Percentiles rank a stretch among this genome's conserved stretches.
phyloP scores from a whole-genome alignment of 305 asterid genomes.

The Fraxinus greggii region DNA sequence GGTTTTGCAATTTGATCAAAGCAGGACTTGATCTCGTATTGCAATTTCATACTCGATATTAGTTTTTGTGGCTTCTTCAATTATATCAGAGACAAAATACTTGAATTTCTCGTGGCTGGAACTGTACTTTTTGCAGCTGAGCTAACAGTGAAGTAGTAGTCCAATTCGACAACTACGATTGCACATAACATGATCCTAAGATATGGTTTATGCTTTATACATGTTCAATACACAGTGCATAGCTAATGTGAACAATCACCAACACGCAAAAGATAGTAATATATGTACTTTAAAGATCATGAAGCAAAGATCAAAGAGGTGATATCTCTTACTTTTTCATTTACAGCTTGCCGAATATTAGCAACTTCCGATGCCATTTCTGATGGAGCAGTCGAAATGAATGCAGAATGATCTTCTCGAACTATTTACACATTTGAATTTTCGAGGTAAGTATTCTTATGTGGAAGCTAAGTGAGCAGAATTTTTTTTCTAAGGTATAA shows the following conservation, averaged over 20 bases:
- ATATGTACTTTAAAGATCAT: neutral
- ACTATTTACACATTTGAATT: constrained; percentile 18
- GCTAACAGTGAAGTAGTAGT: neutral
- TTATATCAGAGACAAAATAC: neutral
- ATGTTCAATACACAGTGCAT: neutral
- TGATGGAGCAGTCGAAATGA: constrained; percentile 27
- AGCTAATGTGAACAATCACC: neutral
- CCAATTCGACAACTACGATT: constrained; percentile 4
- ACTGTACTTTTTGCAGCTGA: neutral
- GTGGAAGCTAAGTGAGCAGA: neutral
- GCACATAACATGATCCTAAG: neutral
- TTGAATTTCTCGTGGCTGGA: neutral
- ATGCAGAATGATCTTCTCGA: constrained; percentile 15
- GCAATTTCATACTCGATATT: neutral
- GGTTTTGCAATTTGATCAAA: neutral
- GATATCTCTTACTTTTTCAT: constrained; percentile 47
- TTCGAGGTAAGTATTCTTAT: constrained; percentile 26
- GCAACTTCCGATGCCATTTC: constrained; percentile 46
- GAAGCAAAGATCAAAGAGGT: constrained; percentile 1
- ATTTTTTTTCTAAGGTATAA: constrained; percentile 20
- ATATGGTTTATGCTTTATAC: neutral
- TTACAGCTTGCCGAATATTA: constrained; percentile 33
- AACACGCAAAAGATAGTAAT: neutral
- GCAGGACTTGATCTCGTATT: neutral
- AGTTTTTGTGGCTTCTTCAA: neutral